Base-by-base conservation (phyloP, 2,329 filamentous ascomycete genomes). In the Hymenoscyphus repandus region DNA sequence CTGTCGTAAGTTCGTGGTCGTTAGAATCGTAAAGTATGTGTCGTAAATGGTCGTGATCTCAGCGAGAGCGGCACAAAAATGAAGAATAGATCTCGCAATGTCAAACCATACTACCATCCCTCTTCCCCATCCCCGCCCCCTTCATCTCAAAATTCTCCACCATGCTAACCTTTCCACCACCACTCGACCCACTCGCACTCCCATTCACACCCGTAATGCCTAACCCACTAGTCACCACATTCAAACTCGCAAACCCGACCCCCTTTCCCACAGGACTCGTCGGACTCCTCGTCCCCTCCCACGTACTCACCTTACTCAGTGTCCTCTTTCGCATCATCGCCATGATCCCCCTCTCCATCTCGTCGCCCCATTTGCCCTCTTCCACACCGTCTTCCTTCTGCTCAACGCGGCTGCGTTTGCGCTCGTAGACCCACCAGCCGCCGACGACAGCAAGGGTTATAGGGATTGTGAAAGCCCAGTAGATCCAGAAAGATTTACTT, bases 391-490 rank as follows among this genome's bases (percentile, higher is more conserved):
- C 12, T 48, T 65, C 62, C 43, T 65, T 62, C 15, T 50, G 46
- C 4, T 55, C 42, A 22, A 37, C 51, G 15, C 22, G 47, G 40
- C 61, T 59, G 27, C 58, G 49, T 38, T 45, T 51, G 34, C 53
- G 54, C 45, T 65, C 63, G 56, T 58, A 77, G 55, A 70, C 69
- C 59, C 75, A 70, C 79, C 80, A 83, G n/a, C 69, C 62, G 2
- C 68, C 66, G 20, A 85, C 76, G 54, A 84, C 78, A 45, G 71
- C 27, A 2, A 74, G 61, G 0, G 81, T 85, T 47, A 83, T 58
- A 2, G 81, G 81, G 10, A 84, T 65, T 2, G 79, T 80, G 48
- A 83, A 73, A 54, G 70, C 78, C 57, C 83, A 84, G 68, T 83
- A 85, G 47, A 85, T 74, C 80, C 81, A 85, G 22, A 85, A 27